phyloP scores from a whole-genome alignment of 2,329 filamentous ascomycete genomes.

The Colletotrichum tabaci region DNA sequence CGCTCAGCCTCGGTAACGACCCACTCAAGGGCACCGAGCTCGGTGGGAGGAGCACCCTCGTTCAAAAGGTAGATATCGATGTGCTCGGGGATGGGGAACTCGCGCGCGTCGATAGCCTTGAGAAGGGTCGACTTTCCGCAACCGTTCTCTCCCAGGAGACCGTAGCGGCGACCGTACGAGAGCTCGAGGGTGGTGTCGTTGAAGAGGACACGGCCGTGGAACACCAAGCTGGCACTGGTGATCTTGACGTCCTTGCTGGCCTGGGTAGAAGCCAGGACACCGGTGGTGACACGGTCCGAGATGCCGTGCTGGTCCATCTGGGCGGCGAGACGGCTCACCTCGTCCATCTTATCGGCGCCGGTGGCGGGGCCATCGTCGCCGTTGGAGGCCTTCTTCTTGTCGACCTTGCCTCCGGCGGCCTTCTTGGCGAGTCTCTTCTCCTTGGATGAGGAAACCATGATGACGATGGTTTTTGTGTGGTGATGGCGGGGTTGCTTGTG shows the following conservation, averaged over 20 bases:
- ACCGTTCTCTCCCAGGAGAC: conserved; percentile 97
- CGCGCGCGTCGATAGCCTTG: conserved; percentile 93
- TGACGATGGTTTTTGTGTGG: conserved; percentile 51
- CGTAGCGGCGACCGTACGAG: conserved; percentile 92
- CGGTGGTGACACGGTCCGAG: conserved; percentile 97
- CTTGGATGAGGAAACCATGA: conserved; percentile 77
- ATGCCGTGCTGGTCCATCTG: conserved; percentile 98
- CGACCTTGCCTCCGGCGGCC: conserved; percentile 76
- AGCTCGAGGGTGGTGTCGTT: conserved; percentile 95
- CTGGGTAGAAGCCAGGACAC: conserved; percentile 89
- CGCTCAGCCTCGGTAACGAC: conserved; percentile 95
- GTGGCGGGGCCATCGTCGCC: conserved; percentile 83
- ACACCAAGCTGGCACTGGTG: conserved; percentile 91
- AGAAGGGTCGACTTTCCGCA: conserved; percentile 99
- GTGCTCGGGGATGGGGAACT: conserved; percentile 96
- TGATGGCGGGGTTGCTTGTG: conserved; percentile 37
- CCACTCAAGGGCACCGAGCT: conserved; percentile 95
- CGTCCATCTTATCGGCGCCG: conserved; percentile 79
- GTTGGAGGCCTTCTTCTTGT: conserved; percentile 79
- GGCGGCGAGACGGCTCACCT: conserved; percentile 87
- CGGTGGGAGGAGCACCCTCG: conserved; percentile 91
- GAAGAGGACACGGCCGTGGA: conserved; percentile 97
- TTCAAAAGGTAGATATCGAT: conserved; percentile 99
- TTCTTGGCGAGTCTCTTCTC: conserved; percentile 81
- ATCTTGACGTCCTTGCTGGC: conserved; percentile 97